phyloP scores from a whole-genome alignment of 1,284 basidiomycete species.

The Cutaneotrichosporon sp. region DNA sequence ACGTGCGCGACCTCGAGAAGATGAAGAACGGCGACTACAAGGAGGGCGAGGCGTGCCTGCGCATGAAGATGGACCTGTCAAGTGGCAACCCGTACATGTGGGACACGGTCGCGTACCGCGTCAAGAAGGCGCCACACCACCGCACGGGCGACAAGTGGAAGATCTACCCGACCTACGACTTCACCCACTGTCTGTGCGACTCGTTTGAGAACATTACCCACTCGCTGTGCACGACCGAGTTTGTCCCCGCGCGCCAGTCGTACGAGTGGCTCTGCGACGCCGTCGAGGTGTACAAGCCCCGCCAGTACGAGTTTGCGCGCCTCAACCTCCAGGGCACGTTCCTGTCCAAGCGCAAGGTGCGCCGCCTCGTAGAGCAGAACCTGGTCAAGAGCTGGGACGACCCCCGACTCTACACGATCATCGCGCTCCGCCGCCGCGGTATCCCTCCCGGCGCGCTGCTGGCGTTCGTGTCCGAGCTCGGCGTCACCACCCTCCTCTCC shows the following conservation, averaged over 20 bases:
- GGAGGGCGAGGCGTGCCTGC: constrained; percentile 85
- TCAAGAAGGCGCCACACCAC: constrained; percentile 88
- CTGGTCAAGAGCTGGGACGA: constrained; percentile 96
- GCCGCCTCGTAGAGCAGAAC: constrained; percentile 79
- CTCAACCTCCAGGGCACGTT: constrained; percentile 93
- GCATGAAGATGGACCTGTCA: constrained; percentile 96
- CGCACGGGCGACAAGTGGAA: constrained; percentile 91
- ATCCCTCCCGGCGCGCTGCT: constrained; percentile 94
- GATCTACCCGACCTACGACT: constrained; percentile 87
- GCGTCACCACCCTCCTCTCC: constrained; percentile 83
- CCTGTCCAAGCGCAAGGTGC: constrained; percentile 96
- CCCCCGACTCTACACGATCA: constrained; percentile 95
- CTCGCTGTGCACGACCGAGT: constrained; percentile 96
- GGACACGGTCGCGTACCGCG: constrained; percentile 97
- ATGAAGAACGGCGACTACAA: constrained; percentile 92
- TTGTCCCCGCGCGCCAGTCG: constrained; percentile 92
- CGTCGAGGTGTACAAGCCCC: constrained; percentile 95
- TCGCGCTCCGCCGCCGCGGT: constrained; percentile 90
- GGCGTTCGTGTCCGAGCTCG: constrained; percentile 88
- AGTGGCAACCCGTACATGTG: constrained; percentile 99
- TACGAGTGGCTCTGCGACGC: constrained; percentile 99
- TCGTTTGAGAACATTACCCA: constrained; percentile 99
- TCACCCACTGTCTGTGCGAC: constrained; percentile 98
- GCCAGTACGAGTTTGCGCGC: constrained; percentile 95
- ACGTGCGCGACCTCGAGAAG: constrained; percentile 80